Evolutionary conservation across 768 basidiomycete species (phyloP), one percentile per base, ranked within the genome.

Genomic region (Harrya chromipes): DNA sequence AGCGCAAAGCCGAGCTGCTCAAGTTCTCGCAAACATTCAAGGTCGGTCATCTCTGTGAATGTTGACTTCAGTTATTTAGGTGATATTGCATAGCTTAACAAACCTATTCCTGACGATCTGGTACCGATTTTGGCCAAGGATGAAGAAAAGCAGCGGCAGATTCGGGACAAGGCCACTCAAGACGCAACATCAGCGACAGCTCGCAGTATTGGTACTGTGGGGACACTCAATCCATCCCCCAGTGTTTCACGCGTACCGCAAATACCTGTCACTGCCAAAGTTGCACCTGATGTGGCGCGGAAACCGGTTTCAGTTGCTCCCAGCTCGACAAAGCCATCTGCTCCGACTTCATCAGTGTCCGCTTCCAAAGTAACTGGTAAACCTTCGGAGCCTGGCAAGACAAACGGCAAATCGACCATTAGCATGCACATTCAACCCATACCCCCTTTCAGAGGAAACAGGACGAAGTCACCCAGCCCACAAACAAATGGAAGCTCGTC

Each of bases 11-110:
- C 10, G 95, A 98, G 37, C 75, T 98, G 33, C 80, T 94, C 66
- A 90, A 89, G 70, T 99, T 97, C 70, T 92, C 91, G 56, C 80
- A 90, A 68, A 86, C 71, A 58, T 99, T 99, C 84, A 95, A 97
- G 82, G 94, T 94, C 40, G 40, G 77, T 58, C 17, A 44, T 52
- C 40, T n/a, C 24, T 5, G 16, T 20, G 13, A 42, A 50, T 2
- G 40, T 53, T 38, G 19, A 17, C 8, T 13, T 16, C 13, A 33
- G 19, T 42, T 12, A 43, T 55, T 37, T 19, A 36, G 39, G 20
- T 12, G 27, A 21, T 21, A 40, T 47, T 21, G 31, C 43, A 12
- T 57, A 94, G 91, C 81, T 95, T 43, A 95, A 94, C 66, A 88
- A 93, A 65, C 92, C 91, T 16, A 94, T 98, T 55, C 94, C 95